Evolutionary conservation across 495 filamentous ascomycete species (phyloP).

Genomic region (Penicillium malachiteum): DNA sequence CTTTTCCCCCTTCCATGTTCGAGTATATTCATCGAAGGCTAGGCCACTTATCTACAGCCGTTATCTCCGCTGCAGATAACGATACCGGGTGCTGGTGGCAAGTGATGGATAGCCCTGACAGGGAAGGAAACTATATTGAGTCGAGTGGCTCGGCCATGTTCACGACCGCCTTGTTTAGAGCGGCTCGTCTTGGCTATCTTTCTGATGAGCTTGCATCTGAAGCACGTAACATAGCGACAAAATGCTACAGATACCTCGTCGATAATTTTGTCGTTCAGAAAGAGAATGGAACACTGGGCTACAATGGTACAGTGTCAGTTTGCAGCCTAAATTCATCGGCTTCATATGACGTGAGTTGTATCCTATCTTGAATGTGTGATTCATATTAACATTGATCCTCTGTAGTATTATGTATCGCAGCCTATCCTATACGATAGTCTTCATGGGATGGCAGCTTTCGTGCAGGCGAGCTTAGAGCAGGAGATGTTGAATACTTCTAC

Average conservation of each 20-base stretch:
- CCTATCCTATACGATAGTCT: slow-evolving; percentile 46
- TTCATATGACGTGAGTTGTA: slow-evolving; percentile 44
- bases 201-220: not conserved
- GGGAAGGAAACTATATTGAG: slow-evolving; percentile 59
- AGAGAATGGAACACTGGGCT: slow-evolving; percentile 45
- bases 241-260: slow-evolving; percentile 42
- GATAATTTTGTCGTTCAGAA: slow-evolving; percentile 38
- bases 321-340: slow-evolving; percentile 53
- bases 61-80: slow-evolving; percentile 45
- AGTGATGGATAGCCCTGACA: slow-evolving; percentile 49
- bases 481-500: slow-evolving; percentile 19
- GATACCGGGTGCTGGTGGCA: slow-evolving; percentile 60
- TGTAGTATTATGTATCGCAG: slow-evolving; percentile 49
- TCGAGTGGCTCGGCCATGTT: slow-evolving; percentile 61
- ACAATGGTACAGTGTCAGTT: slow-evolving; percentile 55
- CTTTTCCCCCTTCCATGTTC: not conserved
- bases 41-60: slow-evolving; percentile 35
- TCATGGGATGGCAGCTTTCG: slow-evolving; percentile 47
- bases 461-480: slow-evolving; percentile 48
- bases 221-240: slow-evolving; percentile 5
- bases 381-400: not conserved
- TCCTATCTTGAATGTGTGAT: slow-evolving; percentile 7
- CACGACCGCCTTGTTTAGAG: slow-evolving; percentile 54
- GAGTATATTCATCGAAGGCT: slow-evolving; percentile 29
- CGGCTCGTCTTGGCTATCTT: slow-evolving; percentile 45